phyloP scores from a whole-genome alignment of 2,329 filamentous ascomycete species.

The Phyllosticta capitalensis region DNA sequence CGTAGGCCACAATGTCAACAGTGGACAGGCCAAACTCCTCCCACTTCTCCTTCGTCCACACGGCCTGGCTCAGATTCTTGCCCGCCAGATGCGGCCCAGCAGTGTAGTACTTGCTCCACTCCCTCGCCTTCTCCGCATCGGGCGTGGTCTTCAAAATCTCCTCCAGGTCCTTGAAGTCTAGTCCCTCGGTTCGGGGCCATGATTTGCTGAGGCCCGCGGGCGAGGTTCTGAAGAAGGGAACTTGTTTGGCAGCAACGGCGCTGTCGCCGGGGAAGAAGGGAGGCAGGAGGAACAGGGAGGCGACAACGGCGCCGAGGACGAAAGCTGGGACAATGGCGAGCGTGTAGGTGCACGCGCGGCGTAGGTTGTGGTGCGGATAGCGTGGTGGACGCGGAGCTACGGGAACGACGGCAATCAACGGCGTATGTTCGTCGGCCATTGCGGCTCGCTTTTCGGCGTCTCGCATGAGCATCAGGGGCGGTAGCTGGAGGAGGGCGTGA shows the following conservation, averaged over 20 bases:
- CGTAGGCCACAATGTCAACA: slow-evolving; percentile 38
- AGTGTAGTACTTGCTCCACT: slow-evolving; percentile 44
- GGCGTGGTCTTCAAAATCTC: slow-evolving; percentile 46
- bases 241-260: slow-evolving; percentile 15
- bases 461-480: slow-evolving; percentile 1
- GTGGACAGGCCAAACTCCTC: slow-evolving; percentile 38
- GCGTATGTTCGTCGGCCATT: slow-evolving; percentile 51
- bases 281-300: slow-evolving; percentile 30
- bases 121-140: slow-evolving; percentile 39
- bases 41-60: slow-evolving; percentile 43
- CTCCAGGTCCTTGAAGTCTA: slow-evolving; percentile 47
- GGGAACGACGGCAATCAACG: slow-evolving; percentile 56
- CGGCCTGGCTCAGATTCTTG: slow-evolving; percentile 42
- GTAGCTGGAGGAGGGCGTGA: not conserved
- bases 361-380: slow-evolving; percentile 46
- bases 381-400: slow-evolving; percentile 42
- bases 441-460: slow-evolving; percentile 13
- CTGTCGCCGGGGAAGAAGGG: slow-evolving; percentile 23
- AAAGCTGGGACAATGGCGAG: slow-evolving; percentile 29
- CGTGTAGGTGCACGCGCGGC: slow-evolving; percentile 57
- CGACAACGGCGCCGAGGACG: slow-evolving; percentile 27
- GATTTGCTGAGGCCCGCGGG: slow-evolving; percentile 21
- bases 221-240: slow-evolving; percentile 15
- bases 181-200: slow-evolving; percentile 36
- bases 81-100: slow-evolving; percentile 42